Conservation (phyloP, 768 basidiomycete species). For the Pisolithus tinctorius region DNA sequence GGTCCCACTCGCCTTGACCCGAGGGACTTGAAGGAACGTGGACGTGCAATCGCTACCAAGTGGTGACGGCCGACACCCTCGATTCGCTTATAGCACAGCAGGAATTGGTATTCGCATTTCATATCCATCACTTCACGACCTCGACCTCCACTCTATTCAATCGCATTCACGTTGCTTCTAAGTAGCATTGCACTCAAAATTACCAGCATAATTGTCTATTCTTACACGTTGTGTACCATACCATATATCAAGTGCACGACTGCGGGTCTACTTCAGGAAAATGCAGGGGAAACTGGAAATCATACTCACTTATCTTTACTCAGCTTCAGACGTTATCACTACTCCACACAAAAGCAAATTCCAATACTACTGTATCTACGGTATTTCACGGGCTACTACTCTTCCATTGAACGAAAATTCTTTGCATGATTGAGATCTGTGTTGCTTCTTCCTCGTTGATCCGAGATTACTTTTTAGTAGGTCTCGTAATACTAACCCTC, state of each 20-base stretch:
- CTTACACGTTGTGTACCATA: slow-evolving; percentile 25
- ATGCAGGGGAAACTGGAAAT: slow-evolving; percentile 29
- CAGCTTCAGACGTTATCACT: slow-evolving; percentile 27
- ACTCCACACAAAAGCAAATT: slow-evolving; percentile 18
- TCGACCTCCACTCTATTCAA: slow-evolving; percentile 9
- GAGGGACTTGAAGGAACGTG: slow-evolving; percentile 50
- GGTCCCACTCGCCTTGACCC: slow-evolving; percentile 65
- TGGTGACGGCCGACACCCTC: slow-evolving; percentile 11
- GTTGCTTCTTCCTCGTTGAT: too few species aligned
- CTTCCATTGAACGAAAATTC: background rate
- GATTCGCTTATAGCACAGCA: too few species aligned
- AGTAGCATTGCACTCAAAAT: slow-evolving; percentile 20
- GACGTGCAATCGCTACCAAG: slow-evolving; percentile 22
- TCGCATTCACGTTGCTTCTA: slow-evolving; percentile 13
- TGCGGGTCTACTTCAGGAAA: slow-evolving; percentile 23
- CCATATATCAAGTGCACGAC: slow-evolving; percentile 29
- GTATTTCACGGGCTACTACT: slow-evolving; percentile 12
- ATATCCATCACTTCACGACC: slow-evolving; percentile 20
- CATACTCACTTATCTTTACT: slow-evolving; percentile 24
- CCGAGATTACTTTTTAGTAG: too few species aligned
- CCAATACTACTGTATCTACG: slow-evolving; percentile 23
- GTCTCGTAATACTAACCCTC: too few species aligned
- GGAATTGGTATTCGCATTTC: too few species aligned
- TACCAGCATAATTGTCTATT: slow-evolving; percentile 21
- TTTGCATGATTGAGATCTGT: background rate